Conservation (phyloP, 2,329 filamentous ascomycete species). For the Diplodia seriata region DNA sequence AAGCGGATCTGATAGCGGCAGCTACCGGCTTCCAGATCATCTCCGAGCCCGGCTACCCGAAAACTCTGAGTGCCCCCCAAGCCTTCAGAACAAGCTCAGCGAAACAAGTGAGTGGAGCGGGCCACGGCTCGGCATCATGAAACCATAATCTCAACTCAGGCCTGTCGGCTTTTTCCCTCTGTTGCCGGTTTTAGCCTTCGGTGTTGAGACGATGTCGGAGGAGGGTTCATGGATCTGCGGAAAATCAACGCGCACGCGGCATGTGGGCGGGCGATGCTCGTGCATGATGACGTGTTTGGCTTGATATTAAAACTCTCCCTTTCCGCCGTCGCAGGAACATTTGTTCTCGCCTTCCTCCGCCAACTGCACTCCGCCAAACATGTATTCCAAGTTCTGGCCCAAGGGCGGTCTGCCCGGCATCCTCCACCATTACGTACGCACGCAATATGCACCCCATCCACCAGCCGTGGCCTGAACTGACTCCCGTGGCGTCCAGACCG, state of each 20-base stretch:
- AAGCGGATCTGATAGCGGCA: constrained; percentile 28
- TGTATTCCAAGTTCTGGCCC: constrained; percentile 40
- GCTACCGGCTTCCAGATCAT: not conserved
- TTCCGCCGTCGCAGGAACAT: no score
- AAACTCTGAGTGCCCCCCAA: not conserved
- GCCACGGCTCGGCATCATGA: not conserved
- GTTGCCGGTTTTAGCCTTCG: not conserved
- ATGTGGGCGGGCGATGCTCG: no score
- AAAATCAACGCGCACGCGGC: no score
- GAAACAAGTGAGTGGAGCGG: not conserved
- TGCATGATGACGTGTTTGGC: no score
- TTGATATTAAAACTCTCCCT: not conserved
- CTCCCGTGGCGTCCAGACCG: constrained; percentile 41
- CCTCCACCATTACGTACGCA: constrained; percentile 40
- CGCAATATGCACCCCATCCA: not conserved
- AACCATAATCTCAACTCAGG: not conserved
- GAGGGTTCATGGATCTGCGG: not conserved
- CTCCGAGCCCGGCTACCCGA: not conserved
- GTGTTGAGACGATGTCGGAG: no score
- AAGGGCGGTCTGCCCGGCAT: constrained; percentile 39
- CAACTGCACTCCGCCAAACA: not conserved
- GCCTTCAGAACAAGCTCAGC: not conserved
- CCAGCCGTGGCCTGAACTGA: constrained; percentile 36
- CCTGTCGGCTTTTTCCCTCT: not conserved
- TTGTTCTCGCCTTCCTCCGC: no score